Percentiles rank a stretch among this genome's conserved stretches.
Evolutionary conservation across 768 basidiomycete genomes (phyloP).

Genomic region (Collybiopsis confluens): DNA sequence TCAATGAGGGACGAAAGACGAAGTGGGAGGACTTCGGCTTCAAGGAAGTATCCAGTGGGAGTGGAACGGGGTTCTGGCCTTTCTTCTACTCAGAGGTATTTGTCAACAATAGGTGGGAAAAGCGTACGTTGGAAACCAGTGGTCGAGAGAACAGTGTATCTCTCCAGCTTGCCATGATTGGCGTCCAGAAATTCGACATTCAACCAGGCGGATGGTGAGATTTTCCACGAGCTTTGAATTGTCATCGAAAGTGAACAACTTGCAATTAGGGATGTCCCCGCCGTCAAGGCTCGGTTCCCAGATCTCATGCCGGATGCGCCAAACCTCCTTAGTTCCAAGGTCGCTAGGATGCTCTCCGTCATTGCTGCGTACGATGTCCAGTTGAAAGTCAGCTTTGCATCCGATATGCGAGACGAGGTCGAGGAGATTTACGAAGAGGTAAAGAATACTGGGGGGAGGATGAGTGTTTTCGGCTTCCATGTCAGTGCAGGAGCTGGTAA

Average conservation of each 20-base stretch:
- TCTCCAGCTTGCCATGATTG: constrained; percentile 9
- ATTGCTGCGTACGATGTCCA: constrained; percentile 9
- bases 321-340: constrained; percentile 6
- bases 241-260: neutral
- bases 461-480: constrained; percentile 10
- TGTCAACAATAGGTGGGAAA: too few species aligned
- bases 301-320: constrained; percentile 7
- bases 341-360: constrained; percentile 3
- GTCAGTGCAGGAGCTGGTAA: neutral
- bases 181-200: constrained; percentile 6
- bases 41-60: too few species aligned
- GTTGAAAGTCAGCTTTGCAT: constrained; percentile 1
- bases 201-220: constrained; percentile 9
- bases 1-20: too few species aligned
- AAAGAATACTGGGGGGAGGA: constrained; percentile 1
- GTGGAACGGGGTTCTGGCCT: too few species aligned
- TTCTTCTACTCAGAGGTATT: too few species aligned
- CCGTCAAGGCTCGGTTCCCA: constrained; percentile 9
- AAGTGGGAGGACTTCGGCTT: too few species aligned
- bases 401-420: neutral
- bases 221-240: neutral
- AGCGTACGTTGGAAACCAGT: constrained; percentile 6
- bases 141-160: constrained; percentile 4
- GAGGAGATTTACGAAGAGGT: constrained; percentile 9
- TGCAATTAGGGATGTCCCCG: constrained; percentile 1